Evolutionary conservation across 257 asterid species (phyloP).

Genomic region (Solanum etuberosum): DNA sequence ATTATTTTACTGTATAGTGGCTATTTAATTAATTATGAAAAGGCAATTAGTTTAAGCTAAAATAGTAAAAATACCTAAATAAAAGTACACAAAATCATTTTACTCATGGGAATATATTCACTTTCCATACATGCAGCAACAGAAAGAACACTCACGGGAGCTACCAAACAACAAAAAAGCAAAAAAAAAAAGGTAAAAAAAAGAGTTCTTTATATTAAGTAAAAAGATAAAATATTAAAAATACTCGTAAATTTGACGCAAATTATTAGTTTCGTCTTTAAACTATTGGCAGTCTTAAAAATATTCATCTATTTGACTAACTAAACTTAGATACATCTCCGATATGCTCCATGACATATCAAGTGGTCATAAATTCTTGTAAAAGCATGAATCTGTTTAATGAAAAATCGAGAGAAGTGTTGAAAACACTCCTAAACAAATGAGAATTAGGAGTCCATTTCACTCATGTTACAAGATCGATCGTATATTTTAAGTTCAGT

Average conservation of each 20-base stretch:
- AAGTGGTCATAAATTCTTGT: background rate
- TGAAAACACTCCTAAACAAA: too few relatives aligned
- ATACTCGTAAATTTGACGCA: fast-evolving
- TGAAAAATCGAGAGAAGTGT: background rate
- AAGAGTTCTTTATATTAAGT: background rate
- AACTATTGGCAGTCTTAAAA: background rate
- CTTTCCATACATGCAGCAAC: conserved; percentile 4
- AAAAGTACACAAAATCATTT: background rate
- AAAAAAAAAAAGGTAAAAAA: background rate
- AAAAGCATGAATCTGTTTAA: too few relatives aligned
- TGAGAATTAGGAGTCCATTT: too few relatives aligned
- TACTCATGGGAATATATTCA: conserved; percentile 9
- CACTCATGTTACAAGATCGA: background rate
- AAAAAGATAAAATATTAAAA: background rate
- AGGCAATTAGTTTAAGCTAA: background rate
- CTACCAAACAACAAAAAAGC: background rate
- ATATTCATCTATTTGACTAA: too few relatives aligned
- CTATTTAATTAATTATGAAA: background rate
- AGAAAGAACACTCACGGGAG: conserved; percentile 20
- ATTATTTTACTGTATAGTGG: background rate
- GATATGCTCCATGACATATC: background rate
- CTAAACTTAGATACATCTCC: too few relatives aligned
- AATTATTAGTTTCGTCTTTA: background rate
- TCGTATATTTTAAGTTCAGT: too few relatives aligned
- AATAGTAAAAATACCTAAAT: background rate